These are phyloP conservation scores for Fraxinus dipetala DNA, from an alignment of 305 asterid species.

Conservation along the genomic window DNA sequence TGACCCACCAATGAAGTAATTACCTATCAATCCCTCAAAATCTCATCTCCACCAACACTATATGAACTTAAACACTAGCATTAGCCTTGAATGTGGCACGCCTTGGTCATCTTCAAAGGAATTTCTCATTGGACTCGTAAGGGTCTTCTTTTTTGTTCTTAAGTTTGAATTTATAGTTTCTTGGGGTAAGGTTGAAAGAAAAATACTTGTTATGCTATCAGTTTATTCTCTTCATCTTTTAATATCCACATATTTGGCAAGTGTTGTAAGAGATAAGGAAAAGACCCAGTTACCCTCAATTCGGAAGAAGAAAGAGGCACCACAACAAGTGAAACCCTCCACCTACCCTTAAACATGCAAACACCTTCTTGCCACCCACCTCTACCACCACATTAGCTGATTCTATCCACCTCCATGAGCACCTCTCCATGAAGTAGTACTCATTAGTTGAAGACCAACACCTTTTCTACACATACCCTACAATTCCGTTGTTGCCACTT, in stretches of 20 bases:
- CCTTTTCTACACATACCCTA: background rate
- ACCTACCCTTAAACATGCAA: background rate
- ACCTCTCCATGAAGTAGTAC: background rate
- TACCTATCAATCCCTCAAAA: background rate
- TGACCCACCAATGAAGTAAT: background rate
- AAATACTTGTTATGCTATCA: background rate
- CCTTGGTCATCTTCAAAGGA: slow-evolving; percentile 5
- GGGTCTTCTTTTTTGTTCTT: background rate
- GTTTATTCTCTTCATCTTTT: background rate
- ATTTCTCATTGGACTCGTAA: background rate
- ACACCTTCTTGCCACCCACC: background rate
- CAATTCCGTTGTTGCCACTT: background rate
- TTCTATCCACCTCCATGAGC: background rate
- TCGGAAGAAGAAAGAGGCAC: background rate
- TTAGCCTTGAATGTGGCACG: slow-evolving; percentile 4
- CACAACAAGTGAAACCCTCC: background rate
- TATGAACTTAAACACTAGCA: background rate
- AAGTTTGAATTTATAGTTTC: background rate
- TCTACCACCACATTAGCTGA: background rate
- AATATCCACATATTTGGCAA: background rate
- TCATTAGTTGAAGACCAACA: background rate
- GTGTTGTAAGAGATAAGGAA: background rate
- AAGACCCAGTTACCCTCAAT: background rate
- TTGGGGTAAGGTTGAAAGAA: slow-evolving; percentile 9
- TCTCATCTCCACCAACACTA: background rate